Evolutionary conservation across 306 rosid genomes (phyloP), one percentile per base, ranked within the genome.

Genomic region (Cicer chorassanicum): DNA sequence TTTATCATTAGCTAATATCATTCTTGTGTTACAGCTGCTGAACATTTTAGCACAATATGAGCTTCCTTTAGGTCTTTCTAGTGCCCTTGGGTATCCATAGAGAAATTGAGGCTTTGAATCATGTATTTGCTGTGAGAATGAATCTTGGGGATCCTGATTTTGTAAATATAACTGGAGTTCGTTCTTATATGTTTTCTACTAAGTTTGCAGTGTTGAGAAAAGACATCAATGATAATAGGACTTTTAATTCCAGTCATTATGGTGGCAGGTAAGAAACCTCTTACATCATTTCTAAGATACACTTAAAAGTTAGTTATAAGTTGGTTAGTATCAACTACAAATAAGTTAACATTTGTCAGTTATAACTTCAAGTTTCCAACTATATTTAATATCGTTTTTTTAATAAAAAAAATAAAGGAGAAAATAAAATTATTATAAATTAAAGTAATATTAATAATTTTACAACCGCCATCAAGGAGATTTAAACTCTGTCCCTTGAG

Each of bases 141-240:
- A 91, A 86, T 78, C 94, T 93, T 5, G 98, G 97, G 0, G 97
- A 93, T 73, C 98, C 96, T 9, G 89, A 87, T 75, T 93, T 88
- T 71, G 86, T 84, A 24, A 83, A 93, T 67, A 61, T 86, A 62
- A 77, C 97, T 1, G 24, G 36, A 21, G 89, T 88, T 83, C 80
- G 87, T 39, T 83, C 89, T 45, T 89, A 93, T 73, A 91, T 91
- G 91, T 93, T 93, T 70, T 93, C 97, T 57, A 85, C 51, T 21
- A 75, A 81, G 80, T 88, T 91, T 84, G 96, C 98, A 81, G 66
- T 63, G 70, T 62, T 93, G 51, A 84, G 83, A 82, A 81, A 86
- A 53, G 84, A 81, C 74, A 91, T 93, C 60, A 43, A 86, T 6
- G 97, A 93, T 80, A 86, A 71, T 72, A 85, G 0, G 83, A 91